phyloP scores from a whole-genome alignment of 768 basidiomycete genomes.

The Mycena chlorophos region DNA sequence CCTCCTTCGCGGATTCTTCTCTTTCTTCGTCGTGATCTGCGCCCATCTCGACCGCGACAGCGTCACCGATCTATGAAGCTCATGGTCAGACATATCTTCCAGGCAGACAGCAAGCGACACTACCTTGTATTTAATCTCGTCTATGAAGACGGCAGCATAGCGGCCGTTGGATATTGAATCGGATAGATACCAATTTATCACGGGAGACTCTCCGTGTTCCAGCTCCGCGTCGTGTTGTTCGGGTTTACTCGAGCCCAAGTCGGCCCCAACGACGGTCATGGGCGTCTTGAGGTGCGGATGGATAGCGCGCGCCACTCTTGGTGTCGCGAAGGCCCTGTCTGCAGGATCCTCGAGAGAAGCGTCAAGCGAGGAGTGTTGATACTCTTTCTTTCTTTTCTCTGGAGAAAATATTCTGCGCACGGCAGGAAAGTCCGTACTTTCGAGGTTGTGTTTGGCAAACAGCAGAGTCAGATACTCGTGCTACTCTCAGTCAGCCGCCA shows the following conservation, averaged over 20 bases:
- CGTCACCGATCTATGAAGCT: slow-evolving; percentile 3
- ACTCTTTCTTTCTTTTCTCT: background rate
- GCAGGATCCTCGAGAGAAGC: background rate
- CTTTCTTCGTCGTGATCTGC: slow-evolving; percentile 3
- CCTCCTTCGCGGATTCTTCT: background rate
- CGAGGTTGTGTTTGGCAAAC: background rate
- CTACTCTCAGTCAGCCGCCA: background rate
- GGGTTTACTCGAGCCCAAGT: background rate
- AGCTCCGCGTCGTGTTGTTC: background rate
- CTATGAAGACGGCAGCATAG: background rate
- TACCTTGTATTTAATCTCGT: slow-evolving; percentile 7
- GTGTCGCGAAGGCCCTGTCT: background rate
- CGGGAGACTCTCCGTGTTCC: background rate
- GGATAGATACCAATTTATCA: background rate
- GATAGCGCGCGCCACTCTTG: background rate
- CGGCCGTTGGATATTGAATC: background rate
- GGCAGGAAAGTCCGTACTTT: background rate
- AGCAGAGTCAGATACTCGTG: background rate
- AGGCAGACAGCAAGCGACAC: background rate
- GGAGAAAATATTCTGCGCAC: background rate
- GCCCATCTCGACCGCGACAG: slow-evolving; percentile 7
- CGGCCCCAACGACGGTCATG: background rate
- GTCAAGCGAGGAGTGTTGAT: too few species aligned
- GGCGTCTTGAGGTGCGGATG: background rate
- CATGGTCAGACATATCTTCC: background rate